Base-by-base conservation (phyloP, 495 filamentous ascomycete species). In the Lineolata rhizophorae region DNA sequence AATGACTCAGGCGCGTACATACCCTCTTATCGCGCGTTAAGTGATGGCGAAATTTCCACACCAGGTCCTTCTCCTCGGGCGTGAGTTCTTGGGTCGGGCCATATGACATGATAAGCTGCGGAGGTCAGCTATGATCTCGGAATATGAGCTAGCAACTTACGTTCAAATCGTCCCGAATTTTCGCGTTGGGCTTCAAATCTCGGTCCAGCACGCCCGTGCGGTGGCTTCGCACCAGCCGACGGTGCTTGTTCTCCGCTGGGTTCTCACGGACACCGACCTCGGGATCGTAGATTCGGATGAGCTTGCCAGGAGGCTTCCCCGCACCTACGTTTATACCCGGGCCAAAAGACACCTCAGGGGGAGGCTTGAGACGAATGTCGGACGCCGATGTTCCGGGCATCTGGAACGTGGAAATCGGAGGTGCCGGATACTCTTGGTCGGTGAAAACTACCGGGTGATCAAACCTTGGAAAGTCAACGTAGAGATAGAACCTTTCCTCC, bases 11-110 rank as follows among this genome's bases (percentile, higher is more conserved):
- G 65, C n/a, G n/a, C n/a, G n/a, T n/a, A n/a, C n/a, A n/a, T n/a
- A n/a, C n/a, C n/a, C n/a, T n/a, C 53, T 95, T 95, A 43, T 99
- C 83, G 22, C 82, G 65, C 0, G 80, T 84, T 4, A 99, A 51
- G 48, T 92, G 82, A 50, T 93, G 87, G 30, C 87, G 62, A 56
- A 94, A 99, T 41, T 85, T 80, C 87, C 87, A 99, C 19, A 99
- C 64, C 8, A 92, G 59, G 50, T 99, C 90, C 45, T 91, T 92
- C 43, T 99, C 90, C 42, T 91, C 80, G 0, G 76, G 62, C 3
- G 69, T 76, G 4, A 99, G 62, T 18, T 75, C 67, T 35, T 93
- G 81, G 1, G 84, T 92, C 3, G 87, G 87, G 6, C 84, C 81
- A 44, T 95, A 93, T 2, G 74, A 73, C 56, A 99, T 69, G 35